Conservation (phyloP, 2,329 filamentous ascomycete genomes). For the Diaporthe caulivora region DNA sequence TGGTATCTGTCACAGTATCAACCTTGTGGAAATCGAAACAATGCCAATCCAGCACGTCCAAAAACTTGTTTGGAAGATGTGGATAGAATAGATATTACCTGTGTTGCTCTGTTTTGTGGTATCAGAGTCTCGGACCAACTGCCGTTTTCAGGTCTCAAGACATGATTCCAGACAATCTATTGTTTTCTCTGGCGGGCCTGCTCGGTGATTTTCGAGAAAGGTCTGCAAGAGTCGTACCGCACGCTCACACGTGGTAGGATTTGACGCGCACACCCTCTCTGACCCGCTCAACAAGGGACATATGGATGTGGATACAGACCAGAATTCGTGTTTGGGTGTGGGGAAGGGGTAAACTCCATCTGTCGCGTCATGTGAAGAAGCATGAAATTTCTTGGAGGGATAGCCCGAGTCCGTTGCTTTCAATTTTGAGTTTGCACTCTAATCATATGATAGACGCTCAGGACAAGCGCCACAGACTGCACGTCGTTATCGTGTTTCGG, state of each 20-base stretch:
- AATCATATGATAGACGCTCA: background rate
- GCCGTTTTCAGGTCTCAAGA: background rate
- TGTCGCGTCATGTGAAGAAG: background rate
- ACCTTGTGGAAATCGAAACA: background rate
- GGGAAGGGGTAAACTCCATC: background rate
- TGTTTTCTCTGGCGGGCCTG: no score
- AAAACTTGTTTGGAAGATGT: background rate
- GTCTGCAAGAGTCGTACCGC: background rate
- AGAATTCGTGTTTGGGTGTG: slow-evolving; percentile 5
- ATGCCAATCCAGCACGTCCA: background rate
- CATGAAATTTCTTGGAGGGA: background rate
- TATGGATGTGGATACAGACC: background rate
- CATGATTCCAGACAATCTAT: background rate
- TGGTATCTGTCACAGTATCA: background rate
- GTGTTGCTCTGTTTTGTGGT: background rate
- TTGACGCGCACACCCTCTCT: background rate
- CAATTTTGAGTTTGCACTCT: background rate
- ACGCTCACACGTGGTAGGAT: background rate
- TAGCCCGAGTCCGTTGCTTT: background rate
- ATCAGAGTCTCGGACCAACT: background rate
- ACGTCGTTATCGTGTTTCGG: background rate
- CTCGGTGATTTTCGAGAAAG: background rate
- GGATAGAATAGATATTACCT: background rate
- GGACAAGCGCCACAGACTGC: background rate
- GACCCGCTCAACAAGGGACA: background rate